Base-by-base conservation (phyloP, 805 yeast genomes). In the Candida sonorensis region DNA sequence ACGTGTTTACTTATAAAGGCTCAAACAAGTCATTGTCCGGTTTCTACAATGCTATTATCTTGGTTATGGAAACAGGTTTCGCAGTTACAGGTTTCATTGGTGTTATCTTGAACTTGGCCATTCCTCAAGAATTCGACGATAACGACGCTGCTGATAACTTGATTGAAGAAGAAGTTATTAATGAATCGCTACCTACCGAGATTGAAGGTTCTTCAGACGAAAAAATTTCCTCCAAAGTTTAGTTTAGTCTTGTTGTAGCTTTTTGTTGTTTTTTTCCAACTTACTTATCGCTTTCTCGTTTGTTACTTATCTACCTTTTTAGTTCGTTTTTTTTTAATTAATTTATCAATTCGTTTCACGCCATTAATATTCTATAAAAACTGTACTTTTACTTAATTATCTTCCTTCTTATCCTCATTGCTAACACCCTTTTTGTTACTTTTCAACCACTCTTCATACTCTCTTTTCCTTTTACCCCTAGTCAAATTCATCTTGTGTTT, bases 401-500 rank as follows among this genome's bases (percentile, higher is more conserved):
- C n/a, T n/a, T n/a, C n/a, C n/a, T n/a, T n/a, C n/a, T n/a, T n/a
- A n/a, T 29, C 31, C 20, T 23, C 14, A n/a, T 29, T 29, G 6
- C 16, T 16, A 10, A 16, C 10, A n/a, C 20, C 19, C 27, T 23
- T 30, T 17, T 18, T 12, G 10, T 12, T 23, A 36, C 13, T n/a
- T 12, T 16, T 23, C 29, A 52, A 29, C 53, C 55, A 55, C 40
- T 67, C 69, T 41, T 75, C 78, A 45, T 72, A 75, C 29, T 69
- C 73, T 23, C 69, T 58, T 50, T 72, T 75, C 28, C 69, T 62
- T 29, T 66, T 66, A 1, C 69, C 69, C 33, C 71, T 59, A 11
- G 62, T 60, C 12, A 69, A 29, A 34, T 66, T 69, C n/a, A 67
- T 61, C 41, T 66, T 71, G 49, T 88, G 98, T 36, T 82, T 67